Conservation (phyloP, 2,329 filamentous ascomycete species). For the Neocatenulostroma microsporum region DNA sequence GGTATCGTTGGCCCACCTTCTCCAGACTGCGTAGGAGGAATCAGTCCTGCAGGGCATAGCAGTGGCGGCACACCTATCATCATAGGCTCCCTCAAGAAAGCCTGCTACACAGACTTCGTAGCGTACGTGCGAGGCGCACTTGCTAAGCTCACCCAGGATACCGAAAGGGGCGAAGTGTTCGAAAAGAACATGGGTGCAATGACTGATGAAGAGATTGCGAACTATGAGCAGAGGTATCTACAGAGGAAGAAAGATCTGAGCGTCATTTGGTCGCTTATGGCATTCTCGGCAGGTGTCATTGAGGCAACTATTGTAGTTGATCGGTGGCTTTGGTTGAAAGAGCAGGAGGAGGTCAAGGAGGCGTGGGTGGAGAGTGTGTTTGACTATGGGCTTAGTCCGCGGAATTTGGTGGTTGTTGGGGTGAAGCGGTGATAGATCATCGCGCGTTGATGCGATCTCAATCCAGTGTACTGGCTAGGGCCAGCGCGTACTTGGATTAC, state of each 20-base stretch:
- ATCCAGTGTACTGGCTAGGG: no score
- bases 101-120: constrained; percentile 65
- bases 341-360: constrained; percentile 62
- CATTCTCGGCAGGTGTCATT: constrained; percentile 80
- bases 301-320: constrained; percentile 88
- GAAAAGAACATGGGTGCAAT: constrained; percentile 58
- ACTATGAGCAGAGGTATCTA: constrained; percentile 59
- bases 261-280: constrained; percentile 90
- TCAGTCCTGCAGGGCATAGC: constrained; percentile 28
- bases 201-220: constrained; percentile 65
- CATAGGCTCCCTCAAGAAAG: constrained; percentile 75
- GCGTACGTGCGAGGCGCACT: constrained; percentile 76
- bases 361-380: constrained; percentile 94
- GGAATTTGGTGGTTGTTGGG: constrained; percentile 89
- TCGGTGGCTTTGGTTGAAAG: constrained; percentile 76
- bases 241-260: constrained; percentile 71
- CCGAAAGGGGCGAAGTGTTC: constrained; percentile 42
- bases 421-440: constrained; percentile 64
- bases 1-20: constrained; percentile 60
- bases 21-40: constrained; percentile 18
- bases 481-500: no score
- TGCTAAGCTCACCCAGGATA: constrained; percentile 63
- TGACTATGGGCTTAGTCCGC: constrained; percentile 74
- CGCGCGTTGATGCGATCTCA: no score
- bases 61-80: constrained; percentile 62